Percentiles rank a stretch among this genome's conserved stretches.
These are phyloP conservation scores for Metschnikowia orientalis DNA, from an alignment of 805 yeast species.

Conservation along the genomic window DNA sequence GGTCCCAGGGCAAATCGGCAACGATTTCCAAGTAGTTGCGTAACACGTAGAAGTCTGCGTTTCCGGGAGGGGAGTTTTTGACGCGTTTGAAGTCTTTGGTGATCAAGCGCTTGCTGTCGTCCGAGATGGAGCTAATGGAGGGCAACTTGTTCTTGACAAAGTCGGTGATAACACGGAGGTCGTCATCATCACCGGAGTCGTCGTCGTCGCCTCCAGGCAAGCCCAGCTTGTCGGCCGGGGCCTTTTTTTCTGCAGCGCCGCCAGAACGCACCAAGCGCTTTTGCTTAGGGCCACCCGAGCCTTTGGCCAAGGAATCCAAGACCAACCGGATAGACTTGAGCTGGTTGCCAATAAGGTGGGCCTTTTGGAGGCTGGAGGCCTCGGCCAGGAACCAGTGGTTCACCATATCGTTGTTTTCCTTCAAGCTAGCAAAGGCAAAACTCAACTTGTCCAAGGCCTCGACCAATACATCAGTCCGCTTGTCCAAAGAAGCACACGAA, in stretches of 20 bases:
- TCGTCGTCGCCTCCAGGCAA: conserved; percentile 11
- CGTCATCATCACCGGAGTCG: conserved; percentile 45
- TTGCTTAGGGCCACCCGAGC: conserved; percentile 1
- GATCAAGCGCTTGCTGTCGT: conserved; percentile 38
- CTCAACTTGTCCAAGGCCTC: conserved; percentile 32
- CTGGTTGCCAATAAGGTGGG: conserved; percentile 52
- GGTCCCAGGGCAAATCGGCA: conserved; percentile 61
- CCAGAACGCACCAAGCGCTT: conserved; percentile 9
- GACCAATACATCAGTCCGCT: conserved; percentile 32
- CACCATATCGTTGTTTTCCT: conserved; percentile 29
- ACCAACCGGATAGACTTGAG: conserved; percentile 47
- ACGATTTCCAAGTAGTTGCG: conserved; percentile 62
- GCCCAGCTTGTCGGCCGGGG: not conserved
- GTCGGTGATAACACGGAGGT: conserved; percentile 32
- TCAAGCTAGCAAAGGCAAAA: conserved; percentile 34
- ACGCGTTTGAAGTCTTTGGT: conserved; percentile 52
- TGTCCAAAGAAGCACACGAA: conserved; percentile 24
- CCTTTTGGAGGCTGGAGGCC: conserved; percentile 49
- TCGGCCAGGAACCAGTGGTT: conserved; percentile 47
- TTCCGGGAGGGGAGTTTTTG: conserved; percentile 43
- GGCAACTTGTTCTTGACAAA: conserved; percentile 38
- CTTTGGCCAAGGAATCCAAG: conserved; percentile 39
- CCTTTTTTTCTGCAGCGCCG: not conserved
- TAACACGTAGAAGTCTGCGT: conserved; percentile 61
- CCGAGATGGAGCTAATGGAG: conserved; percentile 27